Base-by-base conservation (phyloP, 108 stramenopile genomes). In the Skeletonema menzelii region DNA sequence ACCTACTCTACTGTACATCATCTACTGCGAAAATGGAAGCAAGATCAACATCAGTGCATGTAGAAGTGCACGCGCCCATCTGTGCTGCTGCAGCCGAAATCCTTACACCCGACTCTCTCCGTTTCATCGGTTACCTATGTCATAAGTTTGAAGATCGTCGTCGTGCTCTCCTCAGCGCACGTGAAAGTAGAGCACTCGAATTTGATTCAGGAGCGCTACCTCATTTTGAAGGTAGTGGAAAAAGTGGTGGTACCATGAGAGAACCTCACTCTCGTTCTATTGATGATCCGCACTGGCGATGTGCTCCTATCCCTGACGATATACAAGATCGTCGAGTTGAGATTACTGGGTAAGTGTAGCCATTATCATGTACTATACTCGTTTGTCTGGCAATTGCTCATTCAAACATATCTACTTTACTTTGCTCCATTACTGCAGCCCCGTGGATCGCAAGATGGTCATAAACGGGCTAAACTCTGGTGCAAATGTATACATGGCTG, bases 381-480 rank as follows among this genome's bases (percentile, higher is more conserved):
- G 31, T 32, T 32, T 32, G 31, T 32, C 31, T 32, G 31, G 5
- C 2, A 34, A 0, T 24, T 22, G 40, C 14, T 53, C 0, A 22
- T 53, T 22, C 49, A n/a, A 53, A 53, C 32, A 17, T 60, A 30
- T 0, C 27, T 42, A 32, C 32, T 19, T 12, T n/a, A n/a, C n/a
- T n/a, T 71, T 40, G 2, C 22, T 64, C 35, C 0, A 10, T 27
- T 28, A n/a, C 38, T 58, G 2, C 22, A 76, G 75, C 24, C 80
- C 75, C 40, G 77, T 83, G 1, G 82, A 79, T 67, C 86, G 92
- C 3, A 96, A 96, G 82, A 97, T 97, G 97, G 92, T 97, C 17
- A 96, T 96, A 76, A 97, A 97, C 81, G 97, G 95, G 0, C 79
- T 97, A 67, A 97, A 97, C 82, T 84, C 82, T 56, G 97, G 97